A percentile compares a stretch with the other conserved stretches of the same genome.
These are phyloP conservation scores for Candida railenensis DNA, from an alignment of 805 yeast species.

Conservation along the genomic window DNA sequence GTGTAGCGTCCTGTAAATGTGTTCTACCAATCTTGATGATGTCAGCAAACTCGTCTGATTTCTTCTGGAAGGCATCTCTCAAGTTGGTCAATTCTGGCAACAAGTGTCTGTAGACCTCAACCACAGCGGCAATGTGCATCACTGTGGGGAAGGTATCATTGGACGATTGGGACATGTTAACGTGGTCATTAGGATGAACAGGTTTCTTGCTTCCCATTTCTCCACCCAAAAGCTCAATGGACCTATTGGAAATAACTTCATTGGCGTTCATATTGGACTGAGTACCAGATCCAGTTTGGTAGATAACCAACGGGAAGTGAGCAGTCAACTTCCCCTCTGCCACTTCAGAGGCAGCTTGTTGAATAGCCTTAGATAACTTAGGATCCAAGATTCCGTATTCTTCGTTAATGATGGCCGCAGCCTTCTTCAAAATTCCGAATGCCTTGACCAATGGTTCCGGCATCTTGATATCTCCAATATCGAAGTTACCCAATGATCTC, in stretches of 20 bases:
- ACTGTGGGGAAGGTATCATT: conserved; percentile 99
- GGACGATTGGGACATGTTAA: conserved; percentile 97
- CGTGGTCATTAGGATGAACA: conserved; percentile 98
- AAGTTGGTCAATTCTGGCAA: conserved; percentile 78
- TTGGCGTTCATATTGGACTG: conserved; percentile 99
- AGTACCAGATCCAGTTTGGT: conserved; percentile 99
- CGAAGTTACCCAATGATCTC: conserved; percentile 89
- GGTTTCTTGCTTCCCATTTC: conserved; percentile 87
- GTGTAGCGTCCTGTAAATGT: conserved; percentile 98
- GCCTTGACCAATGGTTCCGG: conserved; percentile 90
- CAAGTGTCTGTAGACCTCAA: conserved; percentile 73
- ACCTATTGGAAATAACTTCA: conserved; percentile 97
- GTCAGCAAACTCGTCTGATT: conserved; percentile 78
- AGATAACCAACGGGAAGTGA: conserved; percentile 96
- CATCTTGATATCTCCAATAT: conserved; percentile 94
- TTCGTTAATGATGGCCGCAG: conserved; percentile 89
- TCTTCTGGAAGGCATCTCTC: conserved; percentile 73
- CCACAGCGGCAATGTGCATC: conserved; percentile 98
- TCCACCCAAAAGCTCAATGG: conserved; percentile 95
- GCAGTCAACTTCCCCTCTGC: conserved; percentile 86
- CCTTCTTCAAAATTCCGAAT: conserved; percentile 90
- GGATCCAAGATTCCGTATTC: conserved; percentile 80
- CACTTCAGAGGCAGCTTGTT: conserved; percentile 94
- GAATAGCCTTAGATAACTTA: conserved; percentile 77
- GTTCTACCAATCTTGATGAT: conserved; percentile 99